phyloP scores from a whole-genome alignment of 2,329 filamentous ascomycete species.

The Sporothrix luriei region DNA sequence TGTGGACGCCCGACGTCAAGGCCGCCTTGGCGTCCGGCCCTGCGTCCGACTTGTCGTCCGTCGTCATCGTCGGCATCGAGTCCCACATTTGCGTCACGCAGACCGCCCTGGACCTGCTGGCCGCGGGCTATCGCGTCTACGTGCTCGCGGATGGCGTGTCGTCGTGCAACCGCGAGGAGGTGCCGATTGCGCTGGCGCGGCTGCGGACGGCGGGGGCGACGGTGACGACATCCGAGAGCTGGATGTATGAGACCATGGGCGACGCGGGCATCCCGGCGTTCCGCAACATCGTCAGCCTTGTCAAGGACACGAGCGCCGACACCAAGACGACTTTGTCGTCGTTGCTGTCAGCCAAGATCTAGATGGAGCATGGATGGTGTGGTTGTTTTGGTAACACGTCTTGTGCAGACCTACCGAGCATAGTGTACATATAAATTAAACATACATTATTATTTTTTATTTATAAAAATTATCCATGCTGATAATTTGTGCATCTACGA shows the following conservation, averaged over 20 bases:
- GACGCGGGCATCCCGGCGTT: slow-evolving; percentile 77
- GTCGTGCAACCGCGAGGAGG: slow-evolving; percentile 81
- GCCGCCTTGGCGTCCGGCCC: slow-evolving; percentile 36
- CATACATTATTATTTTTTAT: background rate
- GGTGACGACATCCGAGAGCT: slow-evolving; percentile 86
- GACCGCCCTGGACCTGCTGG: slow-evolving; percentile 79
- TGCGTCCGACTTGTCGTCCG: slow-evolving; percentile 41
- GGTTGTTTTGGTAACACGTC: background rate
- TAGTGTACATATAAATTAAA: slow-evolving; percentile 12
- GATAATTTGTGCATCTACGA: too few species aligned
- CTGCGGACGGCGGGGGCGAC: slow-evolving; percentile 73
- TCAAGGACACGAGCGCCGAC: slow-evolving; percentile 73
- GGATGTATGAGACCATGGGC: slow-evolving; percentile 85
- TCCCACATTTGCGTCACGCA: slow-evolving; percentile 93
- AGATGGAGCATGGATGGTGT: slow-evolving; percentile 1
- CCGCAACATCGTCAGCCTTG: slow-evolving; percentile 69
- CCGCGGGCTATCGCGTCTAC: slow-evolving; percentile 77
- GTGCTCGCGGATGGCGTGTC: slow-evolving; percentile 87
- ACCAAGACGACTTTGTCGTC: slow-evolving; percentile 70
- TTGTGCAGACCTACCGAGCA: background rate
- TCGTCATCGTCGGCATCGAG: slow-evolving; percentile 88
- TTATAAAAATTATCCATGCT: background rate
- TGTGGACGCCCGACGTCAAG: slow-evolving; percentile 73
- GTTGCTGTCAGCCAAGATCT: slow-evolving; percentile 62
- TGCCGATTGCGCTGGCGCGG: slow-evolving; percentile 74